Conservation (phyloP, 148 eudicot genomes). For the Drosera capensis region DNA sequence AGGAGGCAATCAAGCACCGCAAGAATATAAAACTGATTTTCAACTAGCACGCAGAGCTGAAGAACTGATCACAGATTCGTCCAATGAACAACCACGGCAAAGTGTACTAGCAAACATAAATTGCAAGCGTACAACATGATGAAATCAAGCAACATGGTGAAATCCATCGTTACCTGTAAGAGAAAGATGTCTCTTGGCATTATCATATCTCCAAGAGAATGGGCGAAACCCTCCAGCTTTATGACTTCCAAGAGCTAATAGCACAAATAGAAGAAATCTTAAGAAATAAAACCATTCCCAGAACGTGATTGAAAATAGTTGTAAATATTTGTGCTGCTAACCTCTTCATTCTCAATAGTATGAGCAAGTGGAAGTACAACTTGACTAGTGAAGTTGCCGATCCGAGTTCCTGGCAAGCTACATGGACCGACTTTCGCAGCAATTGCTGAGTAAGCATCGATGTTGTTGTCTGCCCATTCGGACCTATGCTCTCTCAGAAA, state of each 20-base stretch:
- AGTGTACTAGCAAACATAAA: neutral
- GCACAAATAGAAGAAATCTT: slow-evolving; percentile 2
- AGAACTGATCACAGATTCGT: too few species aligned
- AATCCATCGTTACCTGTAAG: slow-evolving; percentile 50
- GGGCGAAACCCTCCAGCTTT: slow-evolving; percentile 64
- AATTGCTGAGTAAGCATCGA: slow-evolving; percentile 83
- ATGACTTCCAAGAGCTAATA: slow-evolving; percentile 70
- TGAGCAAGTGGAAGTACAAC: slow-evolving; percentile 90
- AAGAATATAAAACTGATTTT: too few species aligned
- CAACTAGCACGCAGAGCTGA: too few species aligned
- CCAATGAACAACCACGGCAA: too few species aligned
- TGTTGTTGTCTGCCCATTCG: slow-evolving; percentile 92
- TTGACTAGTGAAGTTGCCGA: slow-evolving; percentile 72
- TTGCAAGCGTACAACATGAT: neutral
- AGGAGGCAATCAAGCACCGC: too few species aligned
- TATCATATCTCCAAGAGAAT: slow-evolving; percentile 61
- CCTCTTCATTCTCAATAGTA: slow-evolving; percentile 95
- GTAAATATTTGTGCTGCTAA: slow-evolving; percentile 5
- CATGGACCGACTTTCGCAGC: slow-evolving; percentile 85
- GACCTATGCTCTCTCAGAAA: slow-evolving; percentile 92
- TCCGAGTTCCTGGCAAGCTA: slow-evolving; percentile 59
- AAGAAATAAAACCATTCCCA: neutral
- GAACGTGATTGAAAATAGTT: neutral
- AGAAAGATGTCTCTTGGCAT: slow-evolving; percentile 78
- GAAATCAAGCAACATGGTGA: neutral